Percentiles rank a stretch among this genome's conserved stretches.
Evolutionary conservation across 2,329 filamentous ascomycete species (phyloP).

Genomic region (Nemania sp.): DNA sequence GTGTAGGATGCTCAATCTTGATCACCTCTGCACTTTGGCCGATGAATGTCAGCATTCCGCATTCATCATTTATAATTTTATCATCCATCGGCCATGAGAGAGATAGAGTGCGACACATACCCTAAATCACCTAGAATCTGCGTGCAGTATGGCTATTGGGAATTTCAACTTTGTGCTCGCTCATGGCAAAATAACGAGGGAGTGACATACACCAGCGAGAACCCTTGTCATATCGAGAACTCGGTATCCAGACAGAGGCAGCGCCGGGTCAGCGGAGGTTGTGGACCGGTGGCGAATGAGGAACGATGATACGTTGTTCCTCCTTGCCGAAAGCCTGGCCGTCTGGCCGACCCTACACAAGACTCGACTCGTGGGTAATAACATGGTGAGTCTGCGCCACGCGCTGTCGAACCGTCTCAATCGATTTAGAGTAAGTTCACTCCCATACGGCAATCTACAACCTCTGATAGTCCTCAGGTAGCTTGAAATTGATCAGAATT

Average conservation of each 20-base stretch:
- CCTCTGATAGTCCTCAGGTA: neutral
- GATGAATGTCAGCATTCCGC: conserved; percentile 46
- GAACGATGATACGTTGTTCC: conserved; percentile 11
- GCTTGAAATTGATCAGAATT: neutral
- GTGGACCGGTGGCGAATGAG: conserved; percentile 46
- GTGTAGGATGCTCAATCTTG: conserved; percentile 92
- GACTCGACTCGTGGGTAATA: conserved; percentile 38
- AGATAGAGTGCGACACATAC: conserved; percentile 65
- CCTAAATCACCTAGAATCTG: conserved; percentile 96
- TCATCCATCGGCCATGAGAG: conserved; percentile 11
- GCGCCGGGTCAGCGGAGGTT: conserved; percentile 47
- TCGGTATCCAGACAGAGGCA: conserved; percentile 85
- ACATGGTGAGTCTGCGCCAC: conserved; percentile 35
- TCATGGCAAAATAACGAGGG: neutral
- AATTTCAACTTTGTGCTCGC: conserved; percentile 38
- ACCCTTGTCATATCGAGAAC: conserved; percentile 98
- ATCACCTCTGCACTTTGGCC: conserved; percentile 83
- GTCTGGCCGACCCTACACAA: conserved; percentile 27
- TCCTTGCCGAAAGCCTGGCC: conserved; percentile 24
- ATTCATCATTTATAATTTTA: neutral
- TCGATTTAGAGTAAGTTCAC: neutral
- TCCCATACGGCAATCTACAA: neutral
- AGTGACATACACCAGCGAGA: conserved; percentile 82
- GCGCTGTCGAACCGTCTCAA: neutral
- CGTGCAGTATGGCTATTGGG: conserved; percentile 87